Conservation (phyloP, 305 asterid genomes). For the Lippia alba region DNA sequence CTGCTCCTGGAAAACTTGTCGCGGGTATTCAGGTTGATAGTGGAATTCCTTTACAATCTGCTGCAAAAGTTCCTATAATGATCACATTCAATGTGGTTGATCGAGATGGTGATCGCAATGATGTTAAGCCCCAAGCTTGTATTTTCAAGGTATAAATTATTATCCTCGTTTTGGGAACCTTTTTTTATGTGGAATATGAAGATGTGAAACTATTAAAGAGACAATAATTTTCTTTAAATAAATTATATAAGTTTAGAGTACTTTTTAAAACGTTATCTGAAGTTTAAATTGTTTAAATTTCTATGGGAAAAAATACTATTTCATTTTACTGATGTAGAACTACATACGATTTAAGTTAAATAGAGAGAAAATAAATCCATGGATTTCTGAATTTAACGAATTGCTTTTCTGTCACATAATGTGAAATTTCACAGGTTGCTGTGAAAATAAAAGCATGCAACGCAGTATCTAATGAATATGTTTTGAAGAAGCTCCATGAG, state of each 20-base stretch:
- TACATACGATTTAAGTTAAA: too few relatives aligned
- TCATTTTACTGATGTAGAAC: too few relatives aligned
- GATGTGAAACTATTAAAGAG: too few relatives aligned
- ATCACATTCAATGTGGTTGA: constrained; percentile 77
- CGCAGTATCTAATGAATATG: background rate
- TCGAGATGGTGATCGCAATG: constrained; percentile 60
- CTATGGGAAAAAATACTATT: too few relatives aligned
- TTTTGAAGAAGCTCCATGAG: background rate
- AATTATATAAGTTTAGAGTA: too few relatives aligned
- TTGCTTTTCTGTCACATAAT: background rate
- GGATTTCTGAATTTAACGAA: too few relatives aligned
- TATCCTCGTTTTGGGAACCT: background rate
- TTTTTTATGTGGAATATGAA: too few relatives aligned
- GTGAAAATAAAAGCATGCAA: background rate
- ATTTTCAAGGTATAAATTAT: constrained; percentile 61
- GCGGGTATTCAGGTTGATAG: constrained; percentile 69
- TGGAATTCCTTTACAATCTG: constrained; percentile 80
- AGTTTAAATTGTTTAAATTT: too few relatives aligned
- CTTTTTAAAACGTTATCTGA: too few relatives aligned
- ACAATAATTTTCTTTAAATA: background rate
- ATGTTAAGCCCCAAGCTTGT: constrained; percentile 75
- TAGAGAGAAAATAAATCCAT: too few relatives aligned
- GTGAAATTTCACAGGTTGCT: background rate
- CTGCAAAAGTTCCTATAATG: constrained; percentile 82
- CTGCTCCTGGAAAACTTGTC: constrained; percentile 70